Evolutionary conservation across 192 early-diverging fungal species (phyloP).

Genomic region (Neocallimastix lanati): DNA sequence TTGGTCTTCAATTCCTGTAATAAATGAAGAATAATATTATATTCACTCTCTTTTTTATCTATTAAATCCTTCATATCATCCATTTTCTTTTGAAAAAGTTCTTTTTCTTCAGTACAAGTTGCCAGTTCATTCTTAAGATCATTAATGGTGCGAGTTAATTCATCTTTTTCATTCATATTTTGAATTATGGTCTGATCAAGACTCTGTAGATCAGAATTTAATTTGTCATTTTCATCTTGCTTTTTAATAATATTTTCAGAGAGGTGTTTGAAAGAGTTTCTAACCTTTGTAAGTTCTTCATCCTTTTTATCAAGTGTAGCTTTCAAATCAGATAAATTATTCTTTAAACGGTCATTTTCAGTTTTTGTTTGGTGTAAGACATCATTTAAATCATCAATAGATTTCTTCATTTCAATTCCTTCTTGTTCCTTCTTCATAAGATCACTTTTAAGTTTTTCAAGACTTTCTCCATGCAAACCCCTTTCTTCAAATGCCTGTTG

Average conservation of each 20-base stretch:
- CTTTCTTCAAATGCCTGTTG: neutral
- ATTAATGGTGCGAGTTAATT: neutral
- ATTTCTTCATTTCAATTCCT: neutral
- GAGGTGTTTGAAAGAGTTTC: neutral
- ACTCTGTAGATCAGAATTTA: neutral
- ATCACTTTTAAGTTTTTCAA: neutral
- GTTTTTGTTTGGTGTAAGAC: neutral
- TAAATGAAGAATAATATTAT: neutral
- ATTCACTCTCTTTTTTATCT: neutral
- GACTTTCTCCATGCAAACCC: accelerated
- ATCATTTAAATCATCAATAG: neutral
- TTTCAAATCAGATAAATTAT: neutral
- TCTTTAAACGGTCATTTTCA: neutral
- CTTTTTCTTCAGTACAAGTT: neutral
- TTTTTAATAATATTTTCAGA: neutral
- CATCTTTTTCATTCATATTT: neutral
- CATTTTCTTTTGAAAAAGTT: neutral
- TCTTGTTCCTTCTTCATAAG: neutral
- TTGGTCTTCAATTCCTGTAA: neutral
- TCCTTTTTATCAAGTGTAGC: neutral
- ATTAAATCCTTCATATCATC: neutral
- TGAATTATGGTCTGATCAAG: neutral
- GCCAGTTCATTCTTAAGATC: neutral
- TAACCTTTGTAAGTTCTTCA: neutral
- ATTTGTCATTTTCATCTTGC: neutral